phyloP scores from a whole-genome alignment of 352 stramenopile species.

The Phytophthora fragariaefolia region DNA sequence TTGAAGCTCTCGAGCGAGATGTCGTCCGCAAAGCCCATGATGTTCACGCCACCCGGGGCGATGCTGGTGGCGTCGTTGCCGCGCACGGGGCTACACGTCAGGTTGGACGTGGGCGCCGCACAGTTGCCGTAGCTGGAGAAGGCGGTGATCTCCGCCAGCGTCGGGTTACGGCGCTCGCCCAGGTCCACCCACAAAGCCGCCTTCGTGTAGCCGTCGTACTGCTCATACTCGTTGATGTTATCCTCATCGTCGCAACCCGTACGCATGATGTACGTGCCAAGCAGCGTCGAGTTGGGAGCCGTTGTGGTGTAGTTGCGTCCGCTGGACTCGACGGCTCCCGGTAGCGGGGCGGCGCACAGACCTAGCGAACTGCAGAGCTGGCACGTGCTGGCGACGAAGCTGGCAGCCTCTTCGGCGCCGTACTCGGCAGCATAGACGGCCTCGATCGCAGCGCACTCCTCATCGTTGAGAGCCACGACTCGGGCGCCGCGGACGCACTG shows the following conservation, averaged over 20 bases:
- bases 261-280: slow-evolving; percentile 50
- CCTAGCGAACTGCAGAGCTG: slow-evolving; percentile 43
- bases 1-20: slow-evolving; percentile 41
- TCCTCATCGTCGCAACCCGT: slow-evolving; percentile 67
- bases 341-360: slow-evolving; percentile 63
- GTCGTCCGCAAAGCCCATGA: slow-evolving; percentile 56
- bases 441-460: slow-evolving; percentile 50
- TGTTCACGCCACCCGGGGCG: slow-evolving; percentile 48
- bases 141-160: slow-evolving; percentile 48
- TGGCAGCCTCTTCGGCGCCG: slow-evolving; percentile 40
- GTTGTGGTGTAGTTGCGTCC: slow-evolving; percentile 56
- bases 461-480: slow-evolving; percentile 52
- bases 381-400: slow-evolving; percentile 48
- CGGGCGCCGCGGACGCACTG: slow-evolving; percentile 44
- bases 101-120: slow-evolving; percentile 47
- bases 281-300: slow-evolving; percentile 27
- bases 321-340: slow-evolving; percentile 58
- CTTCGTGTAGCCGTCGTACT: slow-evolving; percentile 53
- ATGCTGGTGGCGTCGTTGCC: slow-evolving; percentile 64
- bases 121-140: slow-evolving; percentile 67
- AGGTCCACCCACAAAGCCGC: slow-evolving; percentile 55
- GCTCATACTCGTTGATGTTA: slow-evolving; percentile 58
- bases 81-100: slow-evolving; percentile 60
- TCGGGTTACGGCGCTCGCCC: slow-evolving; percentile 54
- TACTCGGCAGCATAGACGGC: slow-evolving; percentile 49